These are phyloP conservation scores for Phytophthora ramorum DNA, from an alignment of 352 stramenopile genomes.

Conservation along the genomic window DNA sequence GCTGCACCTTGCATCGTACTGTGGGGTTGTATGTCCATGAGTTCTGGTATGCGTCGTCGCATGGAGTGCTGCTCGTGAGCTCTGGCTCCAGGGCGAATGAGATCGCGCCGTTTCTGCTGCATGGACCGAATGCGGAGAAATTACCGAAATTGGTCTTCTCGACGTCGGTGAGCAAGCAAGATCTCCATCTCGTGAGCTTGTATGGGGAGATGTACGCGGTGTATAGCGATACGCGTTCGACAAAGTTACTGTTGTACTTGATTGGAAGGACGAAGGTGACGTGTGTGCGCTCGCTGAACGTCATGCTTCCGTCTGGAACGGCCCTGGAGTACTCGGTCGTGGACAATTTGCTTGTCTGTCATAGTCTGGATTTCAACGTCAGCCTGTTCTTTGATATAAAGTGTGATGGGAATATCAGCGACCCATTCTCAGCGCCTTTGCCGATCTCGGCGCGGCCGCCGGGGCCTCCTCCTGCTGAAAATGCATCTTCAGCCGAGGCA, in stretches of 20 bases:
- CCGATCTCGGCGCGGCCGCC: constrained; percentile 62
- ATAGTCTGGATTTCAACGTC: constrained; percentile 84
- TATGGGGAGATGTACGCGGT: constrained; percentile 76
- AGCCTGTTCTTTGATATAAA: constrained; percentile 84
- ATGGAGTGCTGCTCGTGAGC: constrained; percentile 74
- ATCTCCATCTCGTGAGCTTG: constrained; percentile 70
- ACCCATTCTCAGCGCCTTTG: constrained; percentile 79
- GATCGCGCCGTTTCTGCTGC: constrained; percentile 75
- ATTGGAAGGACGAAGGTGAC: constrained; percentile 65
- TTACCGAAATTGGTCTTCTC: constrained; percentile 79
- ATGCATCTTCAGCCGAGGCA: constrained; percentile 1
- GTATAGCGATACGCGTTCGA: constrained; percentile 62
- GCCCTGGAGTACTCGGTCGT: constrained; percentile 77
- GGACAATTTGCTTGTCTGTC: constrained; percentile 84
- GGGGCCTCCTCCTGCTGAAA: constrained; percentile 14
- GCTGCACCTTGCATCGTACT: constrained; percentile 60
- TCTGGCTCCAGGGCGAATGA: constrained; percentile 80
- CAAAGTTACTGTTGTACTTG: constrained; percentile 79
- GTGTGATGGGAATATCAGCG: constrained; percentile 55
- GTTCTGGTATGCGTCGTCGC: constrained; percentile 74
- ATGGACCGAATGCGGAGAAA: constrained; percentile 67
- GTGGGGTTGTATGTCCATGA: constrained; percentile 70
- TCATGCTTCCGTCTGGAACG: constrained; percentile 70
- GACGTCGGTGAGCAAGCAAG: constrained; percentile 50
- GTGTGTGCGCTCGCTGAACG: constrained; percentile 77